Percentiles rank a stretch among this genome's conserved stretches.
Evolutionary conservation across 768 basidiomycete genomes (phyloP).

Genomic region (Suillus occidentalis): DNA sequence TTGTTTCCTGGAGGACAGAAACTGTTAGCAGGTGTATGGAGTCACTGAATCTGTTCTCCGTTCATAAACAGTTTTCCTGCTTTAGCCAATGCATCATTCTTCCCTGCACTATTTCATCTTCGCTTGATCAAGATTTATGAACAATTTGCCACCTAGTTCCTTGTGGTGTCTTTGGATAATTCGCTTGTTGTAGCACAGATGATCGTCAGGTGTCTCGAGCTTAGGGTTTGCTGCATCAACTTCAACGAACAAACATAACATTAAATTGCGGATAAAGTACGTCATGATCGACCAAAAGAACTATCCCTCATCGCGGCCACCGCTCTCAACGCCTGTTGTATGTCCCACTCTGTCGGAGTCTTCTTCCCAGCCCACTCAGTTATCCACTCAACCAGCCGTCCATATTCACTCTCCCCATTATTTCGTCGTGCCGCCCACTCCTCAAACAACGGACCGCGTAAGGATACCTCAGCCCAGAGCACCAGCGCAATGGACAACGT

Average conservation of each 20-base stretch:
- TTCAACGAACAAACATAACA: background rate
- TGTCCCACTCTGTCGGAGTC: slow-evolving; percentile 44
- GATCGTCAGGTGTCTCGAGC: background rate
- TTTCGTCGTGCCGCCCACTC: slow-evolving; percentile 35
- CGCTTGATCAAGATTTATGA: background rate
- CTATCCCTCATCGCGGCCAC: slow-evolving; percentile 30
- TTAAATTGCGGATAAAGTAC: background rate
- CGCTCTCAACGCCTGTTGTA: slow-evolving; percentile 27
- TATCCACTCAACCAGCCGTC: slow-evolving; percentile 51
- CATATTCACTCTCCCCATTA: slow-evolving; percentile 42
- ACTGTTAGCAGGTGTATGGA: background rate
- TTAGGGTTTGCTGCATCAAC: background rate
- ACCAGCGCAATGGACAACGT: slow-evolving; percentile 64
- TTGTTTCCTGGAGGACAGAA: background rate
- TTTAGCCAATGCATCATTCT: background rate
- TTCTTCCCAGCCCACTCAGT: slow-evolving; percentile 54
- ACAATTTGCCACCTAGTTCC: background rate
- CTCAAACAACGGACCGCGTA: slow-evolving; percentile 61
- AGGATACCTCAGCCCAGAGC: slow-evolving; percentile 71
- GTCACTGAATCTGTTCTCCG: background rate
- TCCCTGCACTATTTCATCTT: background rate
- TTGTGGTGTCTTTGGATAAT: background rate
- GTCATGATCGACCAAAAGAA: slow-evolving; percentile 17
- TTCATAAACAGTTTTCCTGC: background rate
- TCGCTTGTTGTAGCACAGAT: background rate